Conservation (phyloP, 352 stramenopile species). For the Plasmopara viticola region DNA sequence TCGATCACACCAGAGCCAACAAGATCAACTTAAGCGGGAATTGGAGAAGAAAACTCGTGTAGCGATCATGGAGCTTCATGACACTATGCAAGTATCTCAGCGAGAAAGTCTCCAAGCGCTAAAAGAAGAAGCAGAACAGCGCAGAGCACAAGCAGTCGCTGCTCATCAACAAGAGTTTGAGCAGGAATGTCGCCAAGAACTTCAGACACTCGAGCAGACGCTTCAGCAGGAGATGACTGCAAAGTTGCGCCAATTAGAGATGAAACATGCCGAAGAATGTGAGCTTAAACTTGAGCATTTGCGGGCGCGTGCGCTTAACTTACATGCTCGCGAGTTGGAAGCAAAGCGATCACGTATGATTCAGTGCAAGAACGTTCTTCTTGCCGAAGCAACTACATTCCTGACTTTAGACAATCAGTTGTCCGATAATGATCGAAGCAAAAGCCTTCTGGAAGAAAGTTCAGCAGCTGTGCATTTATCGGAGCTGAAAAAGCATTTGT, state of each 20-base stretch:
- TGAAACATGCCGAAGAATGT: conserved; percentile 32
- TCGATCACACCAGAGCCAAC: conserved; percentile 31
- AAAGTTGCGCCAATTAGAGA: conserved; percentile 35
- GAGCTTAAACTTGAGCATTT: conserved; percentile 35
- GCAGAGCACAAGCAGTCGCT: conserved; percentile 14
- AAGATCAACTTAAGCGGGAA: conserved; percentile 30
- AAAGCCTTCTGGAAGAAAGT: conserved; percentile 12
- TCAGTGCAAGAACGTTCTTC: conserved; percentile 32
- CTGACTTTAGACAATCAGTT: conserved; percentile 23
- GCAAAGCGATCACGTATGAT: conserved; percentile 38
- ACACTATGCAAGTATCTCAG: conserved; percentile 33
- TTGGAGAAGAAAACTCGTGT: conserved; percentile 45
- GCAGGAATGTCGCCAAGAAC: conserved; percentile 26
- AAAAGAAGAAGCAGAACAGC: conserved; percentile 19
- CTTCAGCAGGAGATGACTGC: conserved; percentile 37
- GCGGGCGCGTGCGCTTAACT: conserved; percentile 19
- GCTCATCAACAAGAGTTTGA: conserved; percentile 25
- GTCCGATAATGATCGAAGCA: conserved; percentile 2
- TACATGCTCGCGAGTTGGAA: conserved; percentile 34
- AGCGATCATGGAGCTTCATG: conserved; percentile 43
- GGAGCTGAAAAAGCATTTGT: conserved; percentile 40
- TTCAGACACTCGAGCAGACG: conserved; percentile 30
- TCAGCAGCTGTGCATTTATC: conserved; percentile 25
- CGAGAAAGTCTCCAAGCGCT: conserved; percentile 21
- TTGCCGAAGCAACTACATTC: conserved; percentile 42